Conservation (phyloP, 805 yeast species). For the Cyberlindnera xishuangbannaensis region DNA sequence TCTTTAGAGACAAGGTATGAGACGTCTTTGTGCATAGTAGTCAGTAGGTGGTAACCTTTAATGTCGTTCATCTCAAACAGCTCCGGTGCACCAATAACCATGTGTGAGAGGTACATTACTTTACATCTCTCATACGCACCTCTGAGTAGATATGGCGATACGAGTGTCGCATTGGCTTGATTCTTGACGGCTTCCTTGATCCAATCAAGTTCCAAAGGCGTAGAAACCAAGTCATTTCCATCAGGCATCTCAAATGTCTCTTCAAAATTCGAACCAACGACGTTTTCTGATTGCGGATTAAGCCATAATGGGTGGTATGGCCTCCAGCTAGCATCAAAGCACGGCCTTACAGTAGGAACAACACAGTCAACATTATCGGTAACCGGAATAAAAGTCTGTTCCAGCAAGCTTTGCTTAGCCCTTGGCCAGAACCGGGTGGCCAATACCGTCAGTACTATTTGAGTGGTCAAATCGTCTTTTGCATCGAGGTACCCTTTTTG, state of each 20-base stretch:
- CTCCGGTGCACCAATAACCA: conserved; percentile 1
- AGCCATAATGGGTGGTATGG: conserved; percentile 5
- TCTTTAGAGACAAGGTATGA: no score
- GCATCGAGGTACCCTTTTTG: no score
- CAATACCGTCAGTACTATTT: no score
- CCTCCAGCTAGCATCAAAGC: conserved; percentile 1
- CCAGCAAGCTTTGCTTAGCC: not conserved
- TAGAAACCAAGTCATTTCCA: not conserved
- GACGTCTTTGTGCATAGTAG: no score
- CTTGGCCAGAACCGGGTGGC: not conserved
- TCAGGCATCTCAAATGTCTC: conserved; percentile 2
- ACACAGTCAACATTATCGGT: conserved; percentile 1
- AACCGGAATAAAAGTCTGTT: conserved; percentile 1
- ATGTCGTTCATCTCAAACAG: conserved; percentile 1
- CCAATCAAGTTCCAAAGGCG: conserved; percentile 4
- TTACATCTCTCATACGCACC: conserved; percentile 4
- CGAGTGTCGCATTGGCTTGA: not conserved
- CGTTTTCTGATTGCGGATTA: no score
- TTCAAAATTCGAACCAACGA: conserved; percentile 1
- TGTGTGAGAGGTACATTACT: conserved; percentile 1
- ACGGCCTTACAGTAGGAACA: conserved; percentile 2
- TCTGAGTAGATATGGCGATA: conserved; percentile 4
- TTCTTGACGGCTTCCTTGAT: conserved; percentile 1
- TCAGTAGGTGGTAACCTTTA: not conserved
- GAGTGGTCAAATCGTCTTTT: no score